Base-by-base conservation (phyloP, 2,329 filamentous ascomycete genomes). In the Epichloe brachyelytri region DNA sequence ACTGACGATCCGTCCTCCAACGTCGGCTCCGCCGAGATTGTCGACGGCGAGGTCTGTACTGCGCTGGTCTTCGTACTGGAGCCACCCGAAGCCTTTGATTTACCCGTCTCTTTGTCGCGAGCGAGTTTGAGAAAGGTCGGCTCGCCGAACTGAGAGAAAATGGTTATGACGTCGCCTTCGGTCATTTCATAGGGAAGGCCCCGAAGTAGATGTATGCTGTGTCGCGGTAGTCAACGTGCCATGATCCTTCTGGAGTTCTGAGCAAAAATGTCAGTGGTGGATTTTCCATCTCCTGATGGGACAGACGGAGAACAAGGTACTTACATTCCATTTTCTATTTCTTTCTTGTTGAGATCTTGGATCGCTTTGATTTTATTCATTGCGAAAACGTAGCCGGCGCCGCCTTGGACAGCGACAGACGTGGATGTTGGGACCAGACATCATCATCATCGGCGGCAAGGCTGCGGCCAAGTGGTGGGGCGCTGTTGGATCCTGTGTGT, bases 61-160 rank as follows among this genome's bases (percentile, higher is more conserved):
- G 59, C 91, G 79, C 72, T 98, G 93, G 68, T 98, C 91, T 66
- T 98, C 93, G 68, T 97, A 98, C 65, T 98, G 98, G 53, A 98
- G 77, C 77, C 94, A 98, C 3, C 86, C 89, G 64, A 97, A 98
- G 0, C 93, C 93, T 58, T 86, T 55, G 87, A 94, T 69, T 95
- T 96, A 55, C 93, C 93, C 0, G 90, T 94, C 65, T 97, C 94
- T 64, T 93, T 93, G 74, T 98, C 93, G 62, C 93, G 88, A 46
- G 85, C 83, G 12, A 98, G 80, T 61, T 96, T 94, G 53, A 98
- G 77, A 69, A 91, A 94, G 3, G 90, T 87, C 2, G 94, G 94
- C 64, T 97, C 91, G 60, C 93, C 93, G 64, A 85, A 98, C 67
- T 98, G 93, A 6, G 89, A 95, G 73, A 97, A 98, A 54, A 98